phyloP scores from a whole-genome alignment of 768 basidiomycete genomes.

The Pleurotus salmoneostramineus region DNA sequence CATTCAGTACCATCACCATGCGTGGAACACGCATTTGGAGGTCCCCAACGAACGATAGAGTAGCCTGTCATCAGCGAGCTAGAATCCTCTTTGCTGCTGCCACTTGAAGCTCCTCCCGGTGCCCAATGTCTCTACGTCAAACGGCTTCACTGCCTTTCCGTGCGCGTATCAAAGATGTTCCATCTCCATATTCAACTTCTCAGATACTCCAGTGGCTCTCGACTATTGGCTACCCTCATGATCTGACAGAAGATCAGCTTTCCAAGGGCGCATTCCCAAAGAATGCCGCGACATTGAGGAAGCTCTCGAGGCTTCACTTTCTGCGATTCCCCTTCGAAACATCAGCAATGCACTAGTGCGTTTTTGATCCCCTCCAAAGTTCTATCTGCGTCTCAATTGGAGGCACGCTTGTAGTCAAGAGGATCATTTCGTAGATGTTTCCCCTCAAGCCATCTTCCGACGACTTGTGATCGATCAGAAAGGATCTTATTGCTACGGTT shows the following conservation, averaged over 20 bases:
- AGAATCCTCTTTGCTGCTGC: no score
- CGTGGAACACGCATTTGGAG: no score
- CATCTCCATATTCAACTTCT: slow-evolving; percentile 15
- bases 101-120: no score
- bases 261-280: no score
- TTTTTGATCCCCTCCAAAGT: not conserved
- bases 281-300: slow-evolving; percentile 22
- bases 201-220: slow-evolving; percentile 22
- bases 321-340: slow-evolving; percentile 34
- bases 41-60: no score
- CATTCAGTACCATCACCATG: no score
- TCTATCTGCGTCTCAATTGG: not conserved
- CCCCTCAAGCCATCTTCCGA: slow-evolving; percentile 16
- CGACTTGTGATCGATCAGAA: slow-evolving; percentile 19
- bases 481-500: slow-evolving; percentile 26
- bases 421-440: slow-evolving; percentile 22
- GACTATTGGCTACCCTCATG: no score
- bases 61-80: no score
- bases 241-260: no score
- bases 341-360: slow-evolving; percentile 34
- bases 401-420: slow-evolving; percentile 12
- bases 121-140: no score
- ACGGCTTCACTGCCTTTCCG: no score
- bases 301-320: slow-evolving; percentile 22
- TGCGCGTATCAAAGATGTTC: no score